Percentiles rank a stretch among this genome's conserved stretches.
These are phyloP conservation scores for Colletotrichum gloeosporioides DNA, from an alignment of 2,329 filamentous ascomycete species.

Conservation along the genomic window DNA sequence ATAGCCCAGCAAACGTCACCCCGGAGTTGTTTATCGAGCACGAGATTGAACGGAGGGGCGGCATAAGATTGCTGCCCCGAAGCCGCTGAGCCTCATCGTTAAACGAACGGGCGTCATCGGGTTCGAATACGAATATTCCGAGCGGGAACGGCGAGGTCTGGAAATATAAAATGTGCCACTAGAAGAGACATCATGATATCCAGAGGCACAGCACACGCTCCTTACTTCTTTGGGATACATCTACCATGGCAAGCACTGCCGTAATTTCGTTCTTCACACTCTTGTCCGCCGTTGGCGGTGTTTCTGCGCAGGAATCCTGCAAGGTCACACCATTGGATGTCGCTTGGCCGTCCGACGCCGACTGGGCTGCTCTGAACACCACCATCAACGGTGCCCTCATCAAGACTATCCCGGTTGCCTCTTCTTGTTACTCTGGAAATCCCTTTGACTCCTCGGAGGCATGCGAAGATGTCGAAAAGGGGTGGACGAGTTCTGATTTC, in stretches of 20 bases:
- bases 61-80: not conserved
- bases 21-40: not conserved
- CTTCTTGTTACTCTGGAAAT: slow-evolving; percentile 46
- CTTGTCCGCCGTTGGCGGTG: not conserved
- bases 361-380: slow-evolving; percentile 48
- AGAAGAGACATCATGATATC: not conserved
- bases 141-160: not conserved
- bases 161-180: not conserved
- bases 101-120: not conserved
- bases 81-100: not conserved
- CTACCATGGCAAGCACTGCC: not conserved
- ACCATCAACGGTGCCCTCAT: slow-evolving; percentile 49
- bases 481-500: not conserved
- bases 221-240: not conserved
- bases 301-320: slow-evolving; percentile 2
- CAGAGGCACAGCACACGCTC: not conserved
- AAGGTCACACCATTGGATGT: not conserved
- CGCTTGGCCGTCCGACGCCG: slow-evolving; percentile 12
- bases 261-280: not conserved
- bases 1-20: not conserved
- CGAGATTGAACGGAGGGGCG: not conserved
- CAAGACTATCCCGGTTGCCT: slow-evolving; percentile 48
- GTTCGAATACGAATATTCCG: not conserved
- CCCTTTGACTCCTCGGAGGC: not conserved
- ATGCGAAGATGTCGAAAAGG: not conserved